Percentiles rank a stretch among this genome's conserved stretches.
These are phyloP conservation scores for Phaseolus lunatus DNA, from an alignment of 306 rosid genomes.

Conservation along the genomic window DNA sequence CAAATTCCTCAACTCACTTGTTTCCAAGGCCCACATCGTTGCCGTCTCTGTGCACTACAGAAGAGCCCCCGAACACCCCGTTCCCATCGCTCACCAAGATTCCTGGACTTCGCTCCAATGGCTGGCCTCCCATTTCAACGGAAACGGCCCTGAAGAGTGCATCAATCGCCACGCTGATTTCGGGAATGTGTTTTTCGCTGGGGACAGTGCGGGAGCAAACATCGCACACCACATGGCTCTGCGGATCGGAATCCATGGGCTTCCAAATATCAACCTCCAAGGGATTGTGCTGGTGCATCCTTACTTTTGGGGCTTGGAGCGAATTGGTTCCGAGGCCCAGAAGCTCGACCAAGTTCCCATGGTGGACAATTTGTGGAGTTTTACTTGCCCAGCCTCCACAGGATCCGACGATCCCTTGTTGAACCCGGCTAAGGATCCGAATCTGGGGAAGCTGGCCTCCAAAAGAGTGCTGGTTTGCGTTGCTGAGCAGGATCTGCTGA, in stretches of 20 bases:
- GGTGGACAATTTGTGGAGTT: constrained; percentile 57
- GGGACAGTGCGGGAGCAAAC: constrained; percentile 85
- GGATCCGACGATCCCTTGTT: constrained; percentile 68
- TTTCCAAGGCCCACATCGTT: constrained; percentile 49
- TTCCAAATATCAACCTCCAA: constrained; percentile 49
- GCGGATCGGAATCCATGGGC: constrained; percentile 55
- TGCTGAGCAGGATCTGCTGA: constrained; percentile 69
- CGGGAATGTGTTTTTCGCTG: constrained; percentile 56
- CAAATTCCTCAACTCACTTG: constrained; percentile 49
- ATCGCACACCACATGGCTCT: constrained; percentile 62
- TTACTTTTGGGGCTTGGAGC: constrained; percentile 69
- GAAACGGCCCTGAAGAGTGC: constrained; percentile 67
- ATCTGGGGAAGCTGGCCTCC: constrained; percentile 54
- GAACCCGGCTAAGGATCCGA: constrained; percentile 71
- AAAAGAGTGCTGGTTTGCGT: constrained; percentile 64
- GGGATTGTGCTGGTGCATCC: constrained; percentile 72
- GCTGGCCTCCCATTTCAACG: constrained; percentile 60
- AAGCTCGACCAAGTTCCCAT: neutral
- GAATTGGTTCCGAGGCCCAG: constrained; percentile 34
- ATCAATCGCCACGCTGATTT: constrained; percentile 60
- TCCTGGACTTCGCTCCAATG: constrained; percentile 68
- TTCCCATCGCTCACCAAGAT: constrained; percentile 67
- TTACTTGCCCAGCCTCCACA: constrained; percentile 44
- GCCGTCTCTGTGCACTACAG: constrained; percentile 76
- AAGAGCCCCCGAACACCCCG: constrained; percentile 74